A percentile compares a stretch with the other conserved stretches of the same genome.
Conservation (phyloP, 163 green algal species). For the Volvox carteri region DNA sequence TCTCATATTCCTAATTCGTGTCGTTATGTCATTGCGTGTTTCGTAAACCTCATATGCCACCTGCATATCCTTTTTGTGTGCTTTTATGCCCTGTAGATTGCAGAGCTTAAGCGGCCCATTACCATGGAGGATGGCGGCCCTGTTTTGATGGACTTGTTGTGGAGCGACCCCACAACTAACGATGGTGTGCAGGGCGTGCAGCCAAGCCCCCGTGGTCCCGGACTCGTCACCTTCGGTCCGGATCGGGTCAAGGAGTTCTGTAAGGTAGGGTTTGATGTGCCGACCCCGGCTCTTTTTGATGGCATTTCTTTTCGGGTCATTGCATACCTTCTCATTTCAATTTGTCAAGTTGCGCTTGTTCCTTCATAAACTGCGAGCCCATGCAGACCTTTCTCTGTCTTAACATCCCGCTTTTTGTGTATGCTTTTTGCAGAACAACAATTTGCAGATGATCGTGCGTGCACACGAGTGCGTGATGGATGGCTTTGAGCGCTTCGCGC, state of each 20-base stretch:
- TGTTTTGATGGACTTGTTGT: slow-evolving; percentile 97
- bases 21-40: no score
- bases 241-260: slow-evolving; percentile 99
- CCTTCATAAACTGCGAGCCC: no score
- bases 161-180: slow-evolving; percentile 97
- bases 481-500: slow-evolving; percentile 99
- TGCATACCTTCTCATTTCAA: background rate
- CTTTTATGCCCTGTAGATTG: slow-evolving; percentile 94
- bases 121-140: slow-evolving; percentile 97
- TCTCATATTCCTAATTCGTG: no score
- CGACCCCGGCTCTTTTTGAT: no score
- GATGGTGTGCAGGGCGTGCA: slow-evolving; percentile 97
- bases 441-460: slow-evolving; percentile 98
- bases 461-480: slow-evolving; percentile 99
- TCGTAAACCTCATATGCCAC: no score
- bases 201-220: slow-evolving; percentile 91
- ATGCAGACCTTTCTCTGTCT: no score
- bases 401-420: background rate
- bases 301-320: no score
- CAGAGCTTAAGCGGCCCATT: slow-evolving; percentile 90
- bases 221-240: slow-evolving; percentile 98
- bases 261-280: slow-evolving; percentile 73
- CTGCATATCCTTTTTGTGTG: no score
- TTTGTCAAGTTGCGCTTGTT: background rate
- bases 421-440: slow-evolving; percentile 82